Percentiles rank a stretch among this genome's conserved stretches.
These are phyloP conservation scores for Lathyrus sativus DNA, from an alignment of 306 rosid genomes.

Conservation along the genomic window DNA sequence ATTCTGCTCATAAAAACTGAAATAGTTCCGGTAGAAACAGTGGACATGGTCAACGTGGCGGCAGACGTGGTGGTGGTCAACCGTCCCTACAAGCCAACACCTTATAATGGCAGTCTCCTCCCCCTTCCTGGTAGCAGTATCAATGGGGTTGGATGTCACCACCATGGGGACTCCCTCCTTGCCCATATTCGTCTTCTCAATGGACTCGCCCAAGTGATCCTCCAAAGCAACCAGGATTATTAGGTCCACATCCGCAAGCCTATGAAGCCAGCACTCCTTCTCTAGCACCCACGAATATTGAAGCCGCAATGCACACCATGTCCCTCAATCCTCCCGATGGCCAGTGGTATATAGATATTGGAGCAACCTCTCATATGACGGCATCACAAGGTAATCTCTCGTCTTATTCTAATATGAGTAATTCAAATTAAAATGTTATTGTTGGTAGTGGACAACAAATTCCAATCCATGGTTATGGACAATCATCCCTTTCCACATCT, in stretches of 20 bases:
- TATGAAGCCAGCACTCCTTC: no score
- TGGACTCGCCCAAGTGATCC: neutral
- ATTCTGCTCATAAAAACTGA: no score
- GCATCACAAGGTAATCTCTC: neutral
- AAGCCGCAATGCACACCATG: neutral
- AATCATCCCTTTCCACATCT: neutral
- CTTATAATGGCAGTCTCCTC: no score
- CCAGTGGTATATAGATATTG: neutral
- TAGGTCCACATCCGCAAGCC: neutral
- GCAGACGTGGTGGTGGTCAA: no score
- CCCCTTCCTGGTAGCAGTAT: neutral
- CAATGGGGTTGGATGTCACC: neutral
- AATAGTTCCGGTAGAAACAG: no score
- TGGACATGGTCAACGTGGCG: no score
- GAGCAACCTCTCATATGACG: conserved; percentile 7
- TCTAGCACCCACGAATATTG: no score
- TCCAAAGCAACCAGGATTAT: neutral
- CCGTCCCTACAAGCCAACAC: no score
- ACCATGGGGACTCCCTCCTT: neutral
- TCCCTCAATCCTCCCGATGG: neutral
- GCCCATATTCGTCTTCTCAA: neutral
- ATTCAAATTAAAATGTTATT: neutral
- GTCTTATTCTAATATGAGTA: neutral
- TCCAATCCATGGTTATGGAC: neutral
- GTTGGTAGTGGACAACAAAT: neutral